Evolutionary conservation across 805 yeast genomes (phyloP).

Genomic region (Yamadazyma takamatsuzukensis): DNA sequence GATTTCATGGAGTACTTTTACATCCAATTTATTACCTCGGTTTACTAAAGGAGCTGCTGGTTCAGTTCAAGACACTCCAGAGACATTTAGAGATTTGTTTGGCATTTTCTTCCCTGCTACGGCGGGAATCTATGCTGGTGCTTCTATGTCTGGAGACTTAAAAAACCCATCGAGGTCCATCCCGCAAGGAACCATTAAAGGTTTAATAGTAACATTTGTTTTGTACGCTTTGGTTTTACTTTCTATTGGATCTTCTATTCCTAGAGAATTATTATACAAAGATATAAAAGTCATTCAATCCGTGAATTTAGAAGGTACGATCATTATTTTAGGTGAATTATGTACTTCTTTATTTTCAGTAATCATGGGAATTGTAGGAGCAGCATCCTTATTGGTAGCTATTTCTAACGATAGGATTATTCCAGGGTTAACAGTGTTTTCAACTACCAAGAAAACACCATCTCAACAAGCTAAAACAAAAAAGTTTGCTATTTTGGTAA

Average conservation of each 20-base stretch:
- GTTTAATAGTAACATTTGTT: conserved; percentile 70
- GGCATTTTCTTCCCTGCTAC: conserved; percentile 98
- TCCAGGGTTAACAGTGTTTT: conserved; percentile 69
- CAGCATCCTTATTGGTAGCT: conserved; percentile 87
- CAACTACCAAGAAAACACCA: conserved; percentile 37
- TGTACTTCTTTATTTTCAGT: conserved; percentile 90
- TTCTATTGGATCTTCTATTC: conserved; percentile 74
- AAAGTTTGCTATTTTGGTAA: conserved; percentile 59
- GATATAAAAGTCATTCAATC: conserved; percentile 88
- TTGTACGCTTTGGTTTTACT: conserved; percentile 79
- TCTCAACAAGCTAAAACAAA: conserved; percentile 51
- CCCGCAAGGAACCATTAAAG: conserved; percentile 91
- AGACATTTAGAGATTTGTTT: conserved; percentile 80
- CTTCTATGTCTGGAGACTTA: conserved; percentile 96
- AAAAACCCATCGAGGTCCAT: conserved; percentile 82
- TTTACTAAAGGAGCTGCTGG: conserved; percentile 94
- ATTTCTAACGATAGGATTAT: conserved; percentile 83
- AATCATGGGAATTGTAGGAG: conserved; percentile 94
- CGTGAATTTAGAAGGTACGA: conserved; percentile 60
- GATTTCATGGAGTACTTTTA: conserved; percentile 61
- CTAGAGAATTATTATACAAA: conserved; percentile 68
- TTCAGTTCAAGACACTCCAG: conserved; percentile 56
- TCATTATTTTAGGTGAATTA: conserved; percentile 84
- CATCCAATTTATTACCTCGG: conserved; percentile 67
- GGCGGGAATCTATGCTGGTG: conserved; percentile 98